A percentile compares a stretch with the other conserved stretches of the same genome.
phyloP scores from a whole-genome alignment of 2,329 filamentous ascomycete species.

The Apiospora aurea region DNA sequence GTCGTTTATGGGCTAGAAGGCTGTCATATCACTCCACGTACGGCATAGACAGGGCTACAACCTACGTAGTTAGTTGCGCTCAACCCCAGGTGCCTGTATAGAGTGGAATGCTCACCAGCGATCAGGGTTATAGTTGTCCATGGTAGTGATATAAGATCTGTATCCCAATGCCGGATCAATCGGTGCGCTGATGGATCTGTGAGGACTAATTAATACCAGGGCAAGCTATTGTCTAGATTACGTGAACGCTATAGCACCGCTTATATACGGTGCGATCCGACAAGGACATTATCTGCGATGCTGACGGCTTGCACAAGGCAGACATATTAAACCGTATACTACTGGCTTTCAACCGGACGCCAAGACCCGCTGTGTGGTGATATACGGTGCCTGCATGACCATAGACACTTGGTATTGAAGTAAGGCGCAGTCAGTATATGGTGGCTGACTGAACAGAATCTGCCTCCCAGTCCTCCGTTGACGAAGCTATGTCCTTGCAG shows the following conservation, averaged over 20 bases:
- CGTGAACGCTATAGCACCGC: background rate
- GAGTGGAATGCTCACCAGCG: background rate
- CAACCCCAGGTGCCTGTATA: background rate
- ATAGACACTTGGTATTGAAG: too few species aligned
- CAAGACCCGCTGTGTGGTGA: background rate
- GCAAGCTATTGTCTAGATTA: background rate
- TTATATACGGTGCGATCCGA: background rate
- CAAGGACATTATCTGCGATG: background rate
- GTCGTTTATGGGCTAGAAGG: background rate
- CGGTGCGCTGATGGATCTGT: background rate
- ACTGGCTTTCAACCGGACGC: background rate
- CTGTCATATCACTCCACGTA: constrained; percentile 37
- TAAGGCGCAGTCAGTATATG: background rate
- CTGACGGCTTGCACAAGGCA: background rate
- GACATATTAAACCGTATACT: background rate
- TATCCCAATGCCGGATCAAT: background rate
- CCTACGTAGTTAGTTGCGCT: background rate
- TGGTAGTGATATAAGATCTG: background rate
- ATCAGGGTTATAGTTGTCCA: constrained; percentile 1
- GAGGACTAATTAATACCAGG: background rate
- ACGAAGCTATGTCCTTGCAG: background rate
- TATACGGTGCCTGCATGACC: background rate
- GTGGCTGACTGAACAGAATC: too few species aligned
- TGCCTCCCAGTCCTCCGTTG: background rate
- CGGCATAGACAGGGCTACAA: constrained; percentile 54